Base-by-base conservation (phyloP, 140 eudicot genomes). In the Bidens hawaiensis region DNA sequence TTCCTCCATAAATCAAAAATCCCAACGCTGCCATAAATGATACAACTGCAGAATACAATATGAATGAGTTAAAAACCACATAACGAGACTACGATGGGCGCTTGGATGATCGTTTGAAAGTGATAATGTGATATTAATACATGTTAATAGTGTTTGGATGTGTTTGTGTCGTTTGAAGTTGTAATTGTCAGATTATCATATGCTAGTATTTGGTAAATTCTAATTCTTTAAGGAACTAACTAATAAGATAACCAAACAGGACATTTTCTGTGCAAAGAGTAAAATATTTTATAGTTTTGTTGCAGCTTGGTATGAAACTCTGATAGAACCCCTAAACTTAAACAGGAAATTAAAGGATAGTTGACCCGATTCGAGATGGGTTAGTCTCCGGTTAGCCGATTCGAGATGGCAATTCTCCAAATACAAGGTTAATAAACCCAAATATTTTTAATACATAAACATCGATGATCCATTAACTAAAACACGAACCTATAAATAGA, bases 1-100 rank as follows among this genome's bases (percentile, higher is more conserved):
- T 88, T 85, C 90, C 87, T 36, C 96, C 96, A 75, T 85, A 88
- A 24, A 88, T 31, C 76, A 84, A 64, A 69, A 88, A 88, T 5
- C 94, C 94, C 22, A 84, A 26, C 14, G 94, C 96, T 28, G 94
- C 96, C 41, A 82, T 33, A 45, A 84, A 77, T 28, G 96, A 75
- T 51, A 88, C 90, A 72, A 75, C 96, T 88, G 90, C 72, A 68
- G 41, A 9, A 45, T 27, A 63, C 31, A 57, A 17, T n/a, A 13
- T 46, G 15, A 24, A 62, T 31, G 27, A 27, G 47, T 18, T 31
- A 33, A 28, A 33, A 57, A 57, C 64, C 21, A 52, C 21, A 13
- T 24, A 13, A 31, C 6, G 46, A 10, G 41, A 54, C 19, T 15
- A 54, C 0, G 61, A 4, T n/a, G 30, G 60, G 41, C 14, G 40